Percentiles rank a stretch among this genome's conserved stretches.
Evolutionary conservation across 1,139 yeast species (phyloP).

Genomic region (Yamadazyma songkhlaensis): DNA sequence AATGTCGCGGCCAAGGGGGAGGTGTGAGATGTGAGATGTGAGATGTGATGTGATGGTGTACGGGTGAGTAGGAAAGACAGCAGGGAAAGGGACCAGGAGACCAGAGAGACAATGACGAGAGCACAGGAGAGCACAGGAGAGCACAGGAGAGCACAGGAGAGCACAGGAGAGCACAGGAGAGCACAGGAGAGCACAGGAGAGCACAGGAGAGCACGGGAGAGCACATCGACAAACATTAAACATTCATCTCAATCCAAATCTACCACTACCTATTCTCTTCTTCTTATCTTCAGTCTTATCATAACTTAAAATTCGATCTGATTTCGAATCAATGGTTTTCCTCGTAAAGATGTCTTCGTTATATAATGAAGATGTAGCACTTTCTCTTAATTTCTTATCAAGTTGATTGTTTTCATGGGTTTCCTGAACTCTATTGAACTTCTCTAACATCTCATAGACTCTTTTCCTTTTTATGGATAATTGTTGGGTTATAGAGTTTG

Average conservation of each 20-base stretch:
- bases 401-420: slow-evolving; percentile 38
- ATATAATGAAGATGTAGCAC: slow-evolving; percentile 14
- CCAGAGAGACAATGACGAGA: too few relatives aligned
- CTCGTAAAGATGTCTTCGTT: slow-evolving; percentile 10
- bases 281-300: slow-evolving; percentile 11
- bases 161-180: too few relatives aligned
- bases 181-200: too few relatives aligned
- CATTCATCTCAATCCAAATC: slow-evolving; percentile 1
- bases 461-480: slow-evolving; percentile 42
- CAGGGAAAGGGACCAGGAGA: too few relatives aligned
- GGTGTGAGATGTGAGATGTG: too few relatives aligned
- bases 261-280: slow-evolving; percentile 9
- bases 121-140: too few relatives aligned
- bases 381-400: slow-evolving; percentile 13
- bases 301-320: slow-evolving; percentile 15
- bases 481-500: slow-evolving; percentile 21
- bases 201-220: too few relatives aligned
- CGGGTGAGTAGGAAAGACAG: too few relatives aligned
- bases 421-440: slow-evolving; percentile 60
- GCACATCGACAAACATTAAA: too few relatives aligned
- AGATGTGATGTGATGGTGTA: too few relatives aligned
- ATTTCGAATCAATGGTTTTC: slow-evolving; percentile 11
- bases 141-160: too few relatives aligned
- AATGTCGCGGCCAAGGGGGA: too few relatives aligned
- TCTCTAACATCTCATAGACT: slow-evolving; percentile 55